Base-by-base conservation (phyloP, 148 eudicot species). In the Pharnaceum exiguum region DNA sequence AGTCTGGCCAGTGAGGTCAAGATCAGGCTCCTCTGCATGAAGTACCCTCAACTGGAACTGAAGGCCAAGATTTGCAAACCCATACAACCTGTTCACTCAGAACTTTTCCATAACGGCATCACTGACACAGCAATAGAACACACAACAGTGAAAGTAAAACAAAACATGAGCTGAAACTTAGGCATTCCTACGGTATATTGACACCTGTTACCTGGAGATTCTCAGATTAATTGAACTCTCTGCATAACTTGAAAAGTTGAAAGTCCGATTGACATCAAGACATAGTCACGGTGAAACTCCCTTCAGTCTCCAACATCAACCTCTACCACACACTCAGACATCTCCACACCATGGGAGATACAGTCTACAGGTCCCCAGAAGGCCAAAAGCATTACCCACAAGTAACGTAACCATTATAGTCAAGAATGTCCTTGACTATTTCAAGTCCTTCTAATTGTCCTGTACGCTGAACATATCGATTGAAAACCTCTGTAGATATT, bases 401-500 rank as follows among this genome's bases (percentile, higher is more conserved):
- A n/a, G n/a, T n/a, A n/a, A 63, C 87, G 72, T 60, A 71, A 25
- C 53, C 55, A 28, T 62, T 55, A 18, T 75, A 66, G 40, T 27
- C 9, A 7, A 82, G 80, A 38, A 80, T 62, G 38, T 53, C 70
- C 19, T 15, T 28, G 13, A 77, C 84, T 51, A 80, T 75, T 51
- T 73, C 71, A 57, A 82, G 86, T 6, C 89, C 94, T 62, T 80
- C 89, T 43, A 80, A 54, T 67, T 79, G 75, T 29, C 94, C 86
- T 3, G 82, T 78, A 69, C 86, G 68, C 84, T 77, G 69, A 86
- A 57, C 94, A 86, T 80, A 58, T 82, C 94, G 17, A 86, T 66
- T 31, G 82, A 61, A 36, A 71, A 71, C 26, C 94, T 86, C 33
- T 77, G 78, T 45, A 82, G 95, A 63, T 86, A 80, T 8, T 73